These are phyloP conservation scores for Colletotrichum tropicale DNA, from an alignment of 2,329 filamentous ascomycete species.

Conservation along the genomic window DNA sequence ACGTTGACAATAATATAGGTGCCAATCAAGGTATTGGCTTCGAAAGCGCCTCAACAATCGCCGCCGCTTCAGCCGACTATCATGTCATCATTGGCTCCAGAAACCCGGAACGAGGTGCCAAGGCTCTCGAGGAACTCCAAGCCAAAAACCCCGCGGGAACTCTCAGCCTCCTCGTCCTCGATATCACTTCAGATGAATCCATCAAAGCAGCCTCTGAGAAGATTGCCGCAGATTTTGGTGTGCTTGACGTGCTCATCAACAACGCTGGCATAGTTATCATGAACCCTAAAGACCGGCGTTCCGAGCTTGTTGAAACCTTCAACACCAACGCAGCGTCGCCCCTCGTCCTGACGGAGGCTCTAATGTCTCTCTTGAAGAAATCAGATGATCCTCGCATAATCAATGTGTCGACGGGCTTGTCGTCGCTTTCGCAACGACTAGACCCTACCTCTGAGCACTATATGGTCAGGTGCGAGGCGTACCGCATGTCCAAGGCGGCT, in stretches of 20 bases:
- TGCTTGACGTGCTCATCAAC: constrained; percentile 63
- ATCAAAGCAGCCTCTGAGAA: constrained; percentile 58
- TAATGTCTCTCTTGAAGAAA: constrained; percentile 35
- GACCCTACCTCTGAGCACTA: constrained; percentile 16
- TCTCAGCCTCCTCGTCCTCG: constrained; percentile 62
- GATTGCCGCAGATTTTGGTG: constrained; percentile 49
- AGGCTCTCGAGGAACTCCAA: constrained; percentile 29
- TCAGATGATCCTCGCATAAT: constrained; percentile 31
- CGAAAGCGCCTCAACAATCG: constrained; percentile 38
- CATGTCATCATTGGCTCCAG: constrained; percentile 43
- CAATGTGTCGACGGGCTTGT: constrained; percentile 35
- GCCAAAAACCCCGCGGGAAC: constrained; percentile 53
- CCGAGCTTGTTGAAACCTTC: constrained; percentile 53
- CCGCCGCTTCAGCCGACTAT: constrained; percentile 38
- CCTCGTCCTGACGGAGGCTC: constrained; percentile 29
- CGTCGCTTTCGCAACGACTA: constrained; percentile 31
- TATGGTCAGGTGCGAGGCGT: constrained; percentile 26
- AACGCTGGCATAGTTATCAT: constrained; percentile 63
- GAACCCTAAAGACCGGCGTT: constrained; percentile 55
- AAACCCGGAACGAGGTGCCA: constrained; percentile 39
- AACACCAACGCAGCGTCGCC: constrained; percentile 44
- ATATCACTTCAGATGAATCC: constrained; percentile 63
- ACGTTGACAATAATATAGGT: constrained; percentile 23
- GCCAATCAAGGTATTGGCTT: constrained; percentile 53
- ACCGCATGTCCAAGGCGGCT: constrained; percentile 40